These are phyloP conservation scores for Nothomitra cinnamomea DNA, from an alignment of 2,329 filamentous ascomycete genomes.

Conservation along the genomic window DNA sequence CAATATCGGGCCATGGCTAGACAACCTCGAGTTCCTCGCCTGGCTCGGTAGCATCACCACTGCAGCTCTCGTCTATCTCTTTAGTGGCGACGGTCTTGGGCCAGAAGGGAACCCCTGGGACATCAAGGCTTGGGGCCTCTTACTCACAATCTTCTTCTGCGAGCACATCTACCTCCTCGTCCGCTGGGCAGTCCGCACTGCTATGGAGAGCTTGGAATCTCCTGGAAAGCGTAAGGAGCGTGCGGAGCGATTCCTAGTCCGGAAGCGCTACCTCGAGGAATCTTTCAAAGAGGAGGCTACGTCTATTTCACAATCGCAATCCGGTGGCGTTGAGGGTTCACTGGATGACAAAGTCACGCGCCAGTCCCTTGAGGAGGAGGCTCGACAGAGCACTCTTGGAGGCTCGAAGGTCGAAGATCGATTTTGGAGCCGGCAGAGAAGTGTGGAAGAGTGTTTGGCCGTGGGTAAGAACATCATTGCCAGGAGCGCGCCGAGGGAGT, in stretches of 20 bases:
- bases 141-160: conserved; percentile 67
- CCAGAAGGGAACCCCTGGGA: conserved; percentile 48
- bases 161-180: conserved; percentile 81
- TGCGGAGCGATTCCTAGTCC: conserved; percentile 60
- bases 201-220: conserved; percentile 66
- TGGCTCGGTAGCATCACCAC: conserved; percentile 87
- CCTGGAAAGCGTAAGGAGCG: conserved; percentile 75
- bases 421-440: conserved; percentile 35
- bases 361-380: conserved; percentile 44
- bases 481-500: conserved; percentile 21
- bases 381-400: conserved; percentile 22
- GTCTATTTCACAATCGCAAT: conserved; percentile 31
- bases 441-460: conserved; percentile 32
- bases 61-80: conserved; percentile 77
- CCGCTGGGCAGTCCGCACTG: conserved; percentile 52
- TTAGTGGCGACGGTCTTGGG: conserved; percentile 51
- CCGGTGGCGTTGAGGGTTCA: conserved; percentile 14
- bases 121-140: conserved; percentile 63
- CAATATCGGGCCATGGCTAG: conserved; percentile 85
- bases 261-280: conserved; percentile 64
- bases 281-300: conserved; percentile 42
- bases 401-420: conserved; percentile 26
- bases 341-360: conserved; percentile 46
- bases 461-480: conserved; percentile 35
- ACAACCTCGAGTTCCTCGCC: conserved; percentile 71